These are phyloP conservation scores for Musa troglodytarum DNA, from an alignment of 176 grass and related monocot genomes.

Conservation along the genomic window DNA sequence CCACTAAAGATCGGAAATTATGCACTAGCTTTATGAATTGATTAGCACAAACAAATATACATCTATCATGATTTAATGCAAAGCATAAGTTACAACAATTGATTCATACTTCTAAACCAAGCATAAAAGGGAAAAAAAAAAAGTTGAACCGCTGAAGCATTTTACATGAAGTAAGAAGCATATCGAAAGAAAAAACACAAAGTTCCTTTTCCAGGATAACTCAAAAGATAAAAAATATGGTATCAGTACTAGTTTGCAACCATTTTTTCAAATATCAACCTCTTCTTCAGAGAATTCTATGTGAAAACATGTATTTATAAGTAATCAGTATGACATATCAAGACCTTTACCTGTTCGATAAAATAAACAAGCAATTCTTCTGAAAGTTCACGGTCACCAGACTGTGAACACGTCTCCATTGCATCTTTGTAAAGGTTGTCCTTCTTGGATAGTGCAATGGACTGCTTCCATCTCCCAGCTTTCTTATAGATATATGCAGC, in stretches of 20 bases:
- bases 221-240: neutral
- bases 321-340: neutral
- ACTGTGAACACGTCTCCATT: conserved; percentile 99
- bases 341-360: conserved; percentile 66
- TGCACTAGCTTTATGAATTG: too few relatives aligned
- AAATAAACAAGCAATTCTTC: conserved; percentile 98
- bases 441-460: conserved; percentile 89
- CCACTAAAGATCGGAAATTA: too few relatives aligned
- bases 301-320: too few relatives aligned
- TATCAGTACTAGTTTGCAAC: neutral
- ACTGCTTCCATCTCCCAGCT: conserved; percentile 95
- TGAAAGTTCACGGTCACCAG: conserved; percentile 75
- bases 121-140: neutral
- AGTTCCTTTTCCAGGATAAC: neutral
- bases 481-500: conserved; percentile 99
- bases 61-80: too few relatives aligned
- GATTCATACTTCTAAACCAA: neutral
- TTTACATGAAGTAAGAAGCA: neutral
- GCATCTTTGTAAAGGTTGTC: conserved; percentile 97
- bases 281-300: too few relatives aligned
- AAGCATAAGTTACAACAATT: neutral
- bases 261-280: neutral
- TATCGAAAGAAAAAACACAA: neutral
- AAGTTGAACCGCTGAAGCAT: neutral
- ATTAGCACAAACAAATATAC: too few relatives aligned